These are phyloP conservation scores for Hemileia vastatrix DNA, from an alignment of 1,284 basidiomycete species.

Conservation along the genomic window DNA sequence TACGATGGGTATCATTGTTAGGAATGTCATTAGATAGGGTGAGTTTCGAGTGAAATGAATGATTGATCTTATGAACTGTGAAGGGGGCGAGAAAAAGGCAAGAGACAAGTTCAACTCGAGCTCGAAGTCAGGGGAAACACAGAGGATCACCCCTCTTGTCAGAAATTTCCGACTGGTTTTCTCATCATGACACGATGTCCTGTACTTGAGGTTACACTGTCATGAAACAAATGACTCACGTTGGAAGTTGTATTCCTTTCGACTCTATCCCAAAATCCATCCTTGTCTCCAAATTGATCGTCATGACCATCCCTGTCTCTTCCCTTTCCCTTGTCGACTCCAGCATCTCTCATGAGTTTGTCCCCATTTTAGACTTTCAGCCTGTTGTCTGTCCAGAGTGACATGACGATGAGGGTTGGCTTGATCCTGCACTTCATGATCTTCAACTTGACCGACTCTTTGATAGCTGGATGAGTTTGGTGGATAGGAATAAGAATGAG, in stretches of 20 bases:
- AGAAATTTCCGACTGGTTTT: too few relatives aligned
- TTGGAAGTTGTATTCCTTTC: not conserved
- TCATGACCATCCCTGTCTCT: not conserved
- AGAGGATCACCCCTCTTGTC: too few relatives aligned
- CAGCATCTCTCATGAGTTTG: not conserved
- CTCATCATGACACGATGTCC: too few relatives aligned
- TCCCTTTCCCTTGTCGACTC: not conserved
- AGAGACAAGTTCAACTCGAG: too few relatives aligned
- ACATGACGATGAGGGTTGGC: not conserved
- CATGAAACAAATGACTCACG: not conserved
- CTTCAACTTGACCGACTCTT: not conserved
- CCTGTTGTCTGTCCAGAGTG: not conserved
- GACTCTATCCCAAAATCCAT: not conserved
- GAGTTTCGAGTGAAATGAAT: too few relatives aligned
- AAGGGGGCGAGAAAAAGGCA: too few relatives aligned
- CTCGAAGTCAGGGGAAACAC: too few relatives aligned
- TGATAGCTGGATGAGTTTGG: not conserved
- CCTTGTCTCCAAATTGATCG: not conserved
- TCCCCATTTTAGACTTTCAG: not conserved
- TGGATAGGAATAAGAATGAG: not conserved
- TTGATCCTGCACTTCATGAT: not conserved
- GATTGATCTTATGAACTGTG: too few relatives aligned
- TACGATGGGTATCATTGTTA: too few relatives aligned
- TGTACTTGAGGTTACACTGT: too few relatives aligned
- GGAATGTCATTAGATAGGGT: too few relatives aligned